phyloP scores from a whole-genome alignment of 148 eudicot species.

The Chenopodium quinoa region DNA sequence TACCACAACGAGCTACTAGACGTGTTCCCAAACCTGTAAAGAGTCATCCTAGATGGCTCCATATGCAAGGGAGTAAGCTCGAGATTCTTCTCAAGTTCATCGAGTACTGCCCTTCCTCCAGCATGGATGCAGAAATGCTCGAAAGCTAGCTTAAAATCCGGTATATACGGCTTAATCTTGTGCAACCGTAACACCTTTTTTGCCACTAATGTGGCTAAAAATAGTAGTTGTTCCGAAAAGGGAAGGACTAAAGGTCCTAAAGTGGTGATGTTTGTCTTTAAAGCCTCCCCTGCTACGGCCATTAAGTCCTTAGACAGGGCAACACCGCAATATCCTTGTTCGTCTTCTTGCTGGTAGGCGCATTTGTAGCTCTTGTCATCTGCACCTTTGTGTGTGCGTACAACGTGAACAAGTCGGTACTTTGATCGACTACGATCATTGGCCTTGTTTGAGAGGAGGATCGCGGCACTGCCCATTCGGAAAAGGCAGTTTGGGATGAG shows the following conservation, averaged over 20 bases:
- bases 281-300: slow-evolving; percentile 33
- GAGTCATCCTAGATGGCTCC: slow-evolving; percentile 34
- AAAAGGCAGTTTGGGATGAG: slow-evolving; percentile 35
- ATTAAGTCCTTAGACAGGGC: slow-evolving; percentile 33
- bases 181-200: slow-evolving; percentile 18
- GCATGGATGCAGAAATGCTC: slow-evolving; percentile 36
- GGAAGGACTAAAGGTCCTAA: slow-evolving; percentile 33
- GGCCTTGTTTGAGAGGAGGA: slow-evolving; percentile 30
- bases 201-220: slow-evolving; percentile 17
- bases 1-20: slow-evolving; percentile 38
- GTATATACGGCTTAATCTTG: slow-evolving; percentile 30
- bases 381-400: slow-evolving; percentile 37
- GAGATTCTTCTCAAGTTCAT: slow-evolving; percentile 32
- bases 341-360: slow-evolving; percentile 25
- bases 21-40: slow-evolving; percentile 32
- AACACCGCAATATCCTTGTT: slow-evolving; percentile 14
- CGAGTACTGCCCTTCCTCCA: slow-evolving; percentile 31
- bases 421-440: slow-evolving; percentile 22
- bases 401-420: slow-evolving; percentile 24
- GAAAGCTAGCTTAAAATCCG: slow-evolving; percentile 32
- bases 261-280: slow-evolving; percentile 33
- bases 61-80: slow-evolving; percentile 20
- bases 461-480: slow-evolving; percentile 31
- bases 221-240: slow-evolving; percentile 26
- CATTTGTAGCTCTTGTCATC: slow-evolving; percentile 27